Base-by-base conservation (phyloP, 192 early-diverging fungal genomes). In the Phlyctochytrium arcticum region DNA sequence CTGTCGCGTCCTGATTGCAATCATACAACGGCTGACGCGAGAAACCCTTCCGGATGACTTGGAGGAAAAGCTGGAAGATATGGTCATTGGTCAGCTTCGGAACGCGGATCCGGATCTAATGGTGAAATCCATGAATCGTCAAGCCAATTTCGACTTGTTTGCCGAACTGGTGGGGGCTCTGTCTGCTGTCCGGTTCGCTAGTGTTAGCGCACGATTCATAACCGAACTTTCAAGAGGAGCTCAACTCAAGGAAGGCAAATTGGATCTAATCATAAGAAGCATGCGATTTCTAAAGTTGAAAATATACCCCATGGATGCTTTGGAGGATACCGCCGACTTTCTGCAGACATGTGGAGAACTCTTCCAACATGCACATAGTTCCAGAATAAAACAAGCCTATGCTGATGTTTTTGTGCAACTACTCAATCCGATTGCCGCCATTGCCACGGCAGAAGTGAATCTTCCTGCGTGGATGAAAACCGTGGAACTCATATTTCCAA, bases 251-350 rank as follows among this genome's bases (percentile, higher is more conserved):
- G 92, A 97, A 56, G 73, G 81, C 36, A 92, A 92, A 51, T 85
- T 94, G 32, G 93, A 92, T 21, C 76, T 93, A 62, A 68, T 95
- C 12, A 89, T 98, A 56, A 84, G 89, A 12, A 87, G 88, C 42
- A 97, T 96, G 91, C 84, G 93, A 36, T 94, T 85, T 63, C 73
- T 99, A 12, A 87, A 89, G 67, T 74, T 99, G 36, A 94, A 96
- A 78, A 87, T 99, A 17, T 98, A 94, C 73, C 97, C 97, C 0
- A 87, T 94, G 70, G 89, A 92, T 36, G 85, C 87, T 19, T 66
- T 99, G 58, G 96, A 98, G 62, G 95, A 97, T 67, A 91, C 93
- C 4, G 91, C 92, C 6, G 93, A 96, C 55, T 99, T 99, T 72
- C 68, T 99, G 36, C 80, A 91, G 29, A 92, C 88, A 64, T 90